Percentiles rank a stretch among this genome's conserved stretches.
Evolutionary conservation across 192 early-diverging fungal genomes (phyloP).

Genomic region (Ramicandelaber brevisporus): DNA sequence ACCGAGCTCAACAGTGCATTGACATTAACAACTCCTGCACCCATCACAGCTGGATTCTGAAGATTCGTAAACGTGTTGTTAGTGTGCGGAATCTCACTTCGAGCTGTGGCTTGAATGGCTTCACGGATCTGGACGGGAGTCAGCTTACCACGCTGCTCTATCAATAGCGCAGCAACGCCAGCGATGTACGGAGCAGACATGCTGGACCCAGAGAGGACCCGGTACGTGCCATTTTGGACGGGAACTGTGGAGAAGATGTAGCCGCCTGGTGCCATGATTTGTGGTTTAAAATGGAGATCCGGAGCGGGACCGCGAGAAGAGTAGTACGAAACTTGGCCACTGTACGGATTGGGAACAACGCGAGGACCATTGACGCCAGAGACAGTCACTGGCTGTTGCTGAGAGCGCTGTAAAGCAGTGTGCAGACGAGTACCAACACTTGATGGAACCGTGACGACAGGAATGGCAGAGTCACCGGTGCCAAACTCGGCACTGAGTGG

Average conservation of each 20-base stretch:
- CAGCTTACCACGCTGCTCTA: no score
- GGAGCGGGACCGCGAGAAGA: not conserved
- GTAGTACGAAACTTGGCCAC: no score
- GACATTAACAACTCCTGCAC: no score
- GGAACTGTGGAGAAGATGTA: not conserved
- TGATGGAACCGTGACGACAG: not conserved
- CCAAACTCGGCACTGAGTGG: not conserved
- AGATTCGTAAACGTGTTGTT: no score
- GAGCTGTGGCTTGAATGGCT: no score
- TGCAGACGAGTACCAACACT: not conserved
- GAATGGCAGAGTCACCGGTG: not conserved
- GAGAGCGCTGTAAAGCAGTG: not conserved
- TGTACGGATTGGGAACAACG: no score
- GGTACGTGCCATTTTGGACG: not conserved
- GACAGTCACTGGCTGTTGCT: no score
- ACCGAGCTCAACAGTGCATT: no score
- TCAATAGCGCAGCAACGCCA: slow-evolving; percentile 4
- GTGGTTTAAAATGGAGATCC: not conserved
- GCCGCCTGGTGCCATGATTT: not conserved
- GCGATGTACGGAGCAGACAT: slow-evolving; percentile 17
- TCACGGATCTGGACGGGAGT: no score
- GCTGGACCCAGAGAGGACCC: slow-evolving; percentile 6
- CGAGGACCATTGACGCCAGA: no score
- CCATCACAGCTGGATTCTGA: no score
- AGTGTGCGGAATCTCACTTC: no score